Evolutionary conservation across 768 basidiomycete species (phyloP), one percentile per base, ranked within the genome.

Genomic region (Amylocystis lapponica): DNA sequence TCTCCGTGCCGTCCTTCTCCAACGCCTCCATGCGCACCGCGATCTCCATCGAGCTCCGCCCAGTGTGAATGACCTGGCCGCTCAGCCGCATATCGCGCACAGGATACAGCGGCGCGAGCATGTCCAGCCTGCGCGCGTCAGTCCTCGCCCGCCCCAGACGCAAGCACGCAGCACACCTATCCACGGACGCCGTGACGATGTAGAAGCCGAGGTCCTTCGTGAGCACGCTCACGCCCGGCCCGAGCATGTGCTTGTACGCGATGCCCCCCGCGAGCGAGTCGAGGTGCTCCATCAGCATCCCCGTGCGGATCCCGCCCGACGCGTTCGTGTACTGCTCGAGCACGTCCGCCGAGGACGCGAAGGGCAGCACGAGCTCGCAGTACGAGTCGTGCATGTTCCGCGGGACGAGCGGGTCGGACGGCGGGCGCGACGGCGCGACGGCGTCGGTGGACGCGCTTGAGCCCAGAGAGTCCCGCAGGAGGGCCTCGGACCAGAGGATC

Each of bases 201-300:
- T 90, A 91, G 52, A 88, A 81, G 1, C 84, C 85, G 20, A 74
- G 70, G 38, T 83, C 74, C 17, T 77, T 66, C 30, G 76, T 76
- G 3, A 81, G 61, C 1, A 69, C 72, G 48, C 73, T 62, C n/a
- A 78, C 74, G 10, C 61, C 64, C 0, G 81, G 83, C 2, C 82
- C 83, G 4, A 86, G 72, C 72, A 87, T 71, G 62, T 90, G 87
- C 58, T 87, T 84, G 62, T 90, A 91, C 4, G 86, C 73, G 45
- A 90, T 86, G 4, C 83, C 84, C 23, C 87, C 88, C 5, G 88
- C 87, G n/a, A 90, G 66, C 3, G 85, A 86, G 57, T 92, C 88
- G 26, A 90, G 69, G 56, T 89, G 82, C 62, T 86, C 81, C 79
- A 86, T 81, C 21, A 87, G 64, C 66, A 78, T 82, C 49, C 85